Evolutionary conservation across 805 yeast genomes (phyloP).

Genomic region (Cyberlindnera xylosilytica): DNA sequence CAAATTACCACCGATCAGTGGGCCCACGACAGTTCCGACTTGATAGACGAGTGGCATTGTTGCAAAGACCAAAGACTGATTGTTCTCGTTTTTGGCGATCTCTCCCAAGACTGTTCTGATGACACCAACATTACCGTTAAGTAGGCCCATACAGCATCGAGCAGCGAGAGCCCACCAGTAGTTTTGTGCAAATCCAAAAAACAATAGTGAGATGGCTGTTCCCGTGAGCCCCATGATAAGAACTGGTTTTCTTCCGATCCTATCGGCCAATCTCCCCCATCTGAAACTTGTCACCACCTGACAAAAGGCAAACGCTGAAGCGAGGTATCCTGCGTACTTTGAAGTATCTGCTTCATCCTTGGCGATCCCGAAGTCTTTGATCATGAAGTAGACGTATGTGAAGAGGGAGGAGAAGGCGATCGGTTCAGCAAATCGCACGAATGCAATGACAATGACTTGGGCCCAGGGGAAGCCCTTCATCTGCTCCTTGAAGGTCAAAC

Average conservation of each 20-base stretch:
- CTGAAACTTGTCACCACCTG: conserved; percentile 17
- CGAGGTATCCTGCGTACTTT: conserved; percentile 18
- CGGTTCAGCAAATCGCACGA: conserved; percentile 22
- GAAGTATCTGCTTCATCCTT: conserved; percentile 18
- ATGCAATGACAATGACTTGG: conserved; percentile 16
- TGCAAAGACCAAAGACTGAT: conserved; percentile 20
- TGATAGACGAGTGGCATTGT: conserved; percentile 20
- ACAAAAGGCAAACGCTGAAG: conserved; percentile 16
- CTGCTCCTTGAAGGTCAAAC: conserved; percentile 14
- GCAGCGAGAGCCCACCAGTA: conserved; percentile 18
- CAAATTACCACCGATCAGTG: conserved; percentile 19
- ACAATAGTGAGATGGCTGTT: conserved; percentile 10
- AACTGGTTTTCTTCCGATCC: conserved; percentile 18
- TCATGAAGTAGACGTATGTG: conserved; percentile 23
- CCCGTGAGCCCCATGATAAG: conserved; percentile 18
- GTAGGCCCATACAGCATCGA: conserved; percentile 17
- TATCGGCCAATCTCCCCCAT: conserved; percentile 20
- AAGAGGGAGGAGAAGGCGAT: conserved; percentile 20
- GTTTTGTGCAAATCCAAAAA: conserved; percentile 18
- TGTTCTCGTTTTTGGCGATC: conserved; percentile 16
- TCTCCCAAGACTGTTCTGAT: conserved; percentile 19
- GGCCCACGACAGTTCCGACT: conserved; percentile 18
- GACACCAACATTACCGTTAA: conserved; percentile 20
- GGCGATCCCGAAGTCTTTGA: conserved; percentile 19
- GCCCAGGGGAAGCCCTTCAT: conserved; percentile 20